Evolutionary conservation across 345 rosid genomes (phyloP), one percentile per base, ranked within the genome.

Genomic region (Salix exigua): DNA sequence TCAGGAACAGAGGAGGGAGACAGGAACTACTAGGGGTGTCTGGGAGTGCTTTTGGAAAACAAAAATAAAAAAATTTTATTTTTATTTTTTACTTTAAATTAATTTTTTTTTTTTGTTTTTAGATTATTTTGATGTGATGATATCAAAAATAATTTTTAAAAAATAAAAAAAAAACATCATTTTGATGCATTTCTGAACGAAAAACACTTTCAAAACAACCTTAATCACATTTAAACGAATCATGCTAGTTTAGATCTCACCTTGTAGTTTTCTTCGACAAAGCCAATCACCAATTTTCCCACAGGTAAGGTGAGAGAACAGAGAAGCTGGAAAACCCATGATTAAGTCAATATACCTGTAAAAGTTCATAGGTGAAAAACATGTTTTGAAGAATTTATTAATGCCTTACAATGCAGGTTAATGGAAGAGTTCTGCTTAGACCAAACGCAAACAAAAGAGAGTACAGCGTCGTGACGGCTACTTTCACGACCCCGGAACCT

Each of bases 291-390:
- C 76, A 83, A 67, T 66, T 86, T 87, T 79, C 93, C 99, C 66
- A 90, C 77, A 6, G 99, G 97, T 62, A 88, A 62, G 64, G 97
- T 94, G 80, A 94, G 70, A 80, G 85, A 85, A 80, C 97, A 91
- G 2, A 90, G 77, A 80, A 89, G 66, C 98, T 92, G 92, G 66
- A 79, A 75, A 66, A 77, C 51, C 21, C 42, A 68, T 55, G 75
- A 72, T 19, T 73, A 30, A 50, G 72, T 38, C 17, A 61, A 23
- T 16, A 62, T 31, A 11, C 3, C 50, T 26, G 6, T 28, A 37
- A 7, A 31, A 65, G 31, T 65, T 2, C 73, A 7, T 30, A 40
- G 30, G 68, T 48, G 55, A 46, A 46, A 46, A 46, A 16, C 51
- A 46, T 46, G 51, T 46, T 14, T 14, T 46, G 67, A 72, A 40